Base-by-base conservation (phyloP, 768 basidiomycete species). In the Boletus patriciae region DNA sequence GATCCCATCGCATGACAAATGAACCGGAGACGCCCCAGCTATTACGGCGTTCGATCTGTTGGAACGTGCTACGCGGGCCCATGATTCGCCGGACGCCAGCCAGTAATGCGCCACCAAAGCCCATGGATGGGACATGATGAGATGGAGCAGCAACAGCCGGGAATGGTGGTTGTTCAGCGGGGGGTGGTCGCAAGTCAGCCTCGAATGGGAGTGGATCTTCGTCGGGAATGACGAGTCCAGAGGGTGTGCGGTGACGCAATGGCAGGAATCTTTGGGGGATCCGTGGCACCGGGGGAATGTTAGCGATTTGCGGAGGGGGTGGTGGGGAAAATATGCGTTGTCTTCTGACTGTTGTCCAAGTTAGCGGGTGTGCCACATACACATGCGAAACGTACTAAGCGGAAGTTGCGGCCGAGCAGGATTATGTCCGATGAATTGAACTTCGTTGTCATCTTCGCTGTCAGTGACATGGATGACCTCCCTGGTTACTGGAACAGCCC, bases 61-160 rank as follows among this genome's bases (percentile, higher is more conserved):
- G 63, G 18, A 47, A 12, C 11, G 54, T 33, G 31, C 62, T 37
- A 23, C 47, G 62, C 40, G 60, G 60, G 23, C 37, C 52, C 8
- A 69, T 59, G 36, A 70, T 56, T 43, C 68, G 74, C 13, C 73
- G 67, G 41, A 72, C 71, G 18, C 74, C 64, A 11, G 85, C 76
- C 7, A 87, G 71, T 4, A 88, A 62, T 3, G 83, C 87, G 21
- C 87, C 87, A 9, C 87, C 87, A 23, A 89, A 69, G 15, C 84
- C 84, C 77, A 89, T 82, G 8, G 74, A 58, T 19, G 88, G 88
- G 4, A 77, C 71, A 53, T 80, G 78, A 57, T 83, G 83, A 43
- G 84, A 84, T 5, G 80, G 79, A 25, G 76, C 70, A 3, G 80
- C 79, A 25, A 78, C 75, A 6, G 73, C 68, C 1, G 66, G 65